Base-by-base conservation (phyloP, 2,329 filamentous ascomycete genomes). In the Aspergillus thermomutatus region DNA sequence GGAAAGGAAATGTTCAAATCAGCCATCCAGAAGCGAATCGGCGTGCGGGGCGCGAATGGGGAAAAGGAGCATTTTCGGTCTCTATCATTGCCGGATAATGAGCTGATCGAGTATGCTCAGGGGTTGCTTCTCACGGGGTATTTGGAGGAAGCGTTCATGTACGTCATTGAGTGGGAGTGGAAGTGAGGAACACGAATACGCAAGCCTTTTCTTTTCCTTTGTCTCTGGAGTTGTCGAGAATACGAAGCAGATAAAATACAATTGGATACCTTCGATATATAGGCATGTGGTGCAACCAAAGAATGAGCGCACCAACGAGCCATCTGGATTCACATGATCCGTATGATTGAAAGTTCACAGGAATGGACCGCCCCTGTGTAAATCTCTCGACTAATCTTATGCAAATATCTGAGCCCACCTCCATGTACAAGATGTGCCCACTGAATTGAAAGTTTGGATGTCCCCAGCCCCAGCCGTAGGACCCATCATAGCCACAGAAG, bases 131-230 rank as follows among this genome's bases (percentile, higher is more conserved):
- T 69, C 10, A 60, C 56, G 25, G 66, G 66, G 14, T 69, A 68
- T 51, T 47, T 67, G 28, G 67, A 61, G 5, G 66, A 70, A 45
- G 64, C 61, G 11, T 69, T 71, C 45, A 69, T 71, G 66, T 70
- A 71, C 59, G 66, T 71, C 54, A 53, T 71, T 57, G 68, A 69
- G 55, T 71, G 68, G 68, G 62, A 56, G 43, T 69, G 65, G 63
- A 62, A 59, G 48, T 64, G 28, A 52, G 11, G 7, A 19, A 14
- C 9, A 21, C 3, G 6, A 41, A 8, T 21, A 3, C 40, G 17
- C 19, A 6, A n/a, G 3, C 17, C 40, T 23, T 43, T 21, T 21
- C 19, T 0, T 43, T 43, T 43, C 40, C 40, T 43, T 43, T 43
- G 40, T 43, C 10, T 10, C 10, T 21, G 10, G n/a, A 10, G 8